Conservation (phyloP, 805 yeast species). For the Starmera amethionina region DNA sequence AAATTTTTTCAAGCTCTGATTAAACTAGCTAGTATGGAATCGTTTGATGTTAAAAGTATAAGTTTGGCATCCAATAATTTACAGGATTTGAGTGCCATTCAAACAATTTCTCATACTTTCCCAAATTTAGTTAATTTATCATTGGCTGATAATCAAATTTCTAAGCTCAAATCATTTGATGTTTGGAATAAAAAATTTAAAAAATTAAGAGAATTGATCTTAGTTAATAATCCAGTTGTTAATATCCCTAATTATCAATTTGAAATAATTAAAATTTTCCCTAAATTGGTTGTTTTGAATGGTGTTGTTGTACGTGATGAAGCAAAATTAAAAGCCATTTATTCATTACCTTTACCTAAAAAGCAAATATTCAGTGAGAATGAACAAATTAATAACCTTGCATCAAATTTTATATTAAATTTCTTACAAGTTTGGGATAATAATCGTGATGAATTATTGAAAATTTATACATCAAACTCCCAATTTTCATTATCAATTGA, state of each 20-base stretch:
- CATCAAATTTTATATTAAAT: constrained; percentile 71
- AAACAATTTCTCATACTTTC: constrained; percentile 59
- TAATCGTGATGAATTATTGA: constrained; percentile 58
- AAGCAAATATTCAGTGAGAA: constrained; percentile 77
- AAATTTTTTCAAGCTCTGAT: constrained; percentile 87
- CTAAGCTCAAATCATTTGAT: constrained; percentile 51
- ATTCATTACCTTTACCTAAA: constrained; percentile 43
- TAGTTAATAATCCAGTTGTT: constrained; percentile 67
- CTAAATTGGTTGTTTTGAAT: constrained; percentile 70
- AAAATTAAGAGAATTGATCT: constrained; percentile 63
- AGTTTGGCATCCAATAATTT: constrained; percentile 60
- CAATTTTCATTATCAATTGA: constrained; percentile 79
- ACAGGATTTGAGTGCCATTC: constrained; percentile 46
- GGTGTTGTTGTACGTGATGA: constrained; percentile 74
- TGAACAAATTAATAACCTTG: constrained; percentile 53
- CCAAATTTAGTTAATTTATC: constrained; percentile 76
- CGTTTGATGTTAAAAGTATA: constrained; percentile 49
- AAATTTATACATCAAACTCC: constrained; percentile 72
- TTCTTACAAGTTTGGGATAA: constrained; percentile 77
- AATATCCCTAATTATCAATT: constrained; percentile 37
- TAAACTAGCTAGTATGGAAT: constrained; percentile 60
- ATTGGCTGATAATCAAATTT: constrained; percentile 63
- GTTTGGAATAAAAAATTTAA: constrained; percentile 71
- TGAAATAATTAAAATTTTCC: constrained; percentile 66
- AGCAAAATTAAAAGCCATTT: constrained; percentile 38